These are phyloP conservation scores for Nicotiana tabacum DNA, from an alignment of 257 asterid species.

Conservation along the genomic window DNA sequence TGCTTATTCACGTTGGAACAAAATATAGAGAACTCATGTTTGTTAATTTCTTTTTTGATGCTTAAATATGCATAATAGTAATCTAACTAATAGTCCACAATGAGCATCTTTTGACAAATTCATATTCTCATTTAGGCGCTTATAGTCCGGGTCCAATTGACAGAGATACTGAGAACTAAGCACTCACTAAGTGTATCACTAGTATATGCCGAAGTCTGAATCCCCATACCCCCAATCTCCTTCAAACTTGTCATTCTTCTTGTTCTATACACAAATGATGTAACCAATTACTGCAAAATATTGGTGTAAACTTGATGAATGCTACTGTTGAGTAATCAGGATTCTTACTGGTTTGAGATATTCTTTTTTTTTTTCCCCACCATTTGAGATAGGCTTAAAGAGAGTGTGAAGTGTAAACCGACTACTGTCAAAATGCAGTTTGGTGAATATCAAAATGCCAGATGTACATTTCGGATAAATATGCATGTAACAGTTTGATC, in stretches of 20 bases:
- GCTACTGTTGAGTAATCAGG: background rate
- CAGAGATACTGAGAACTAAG: background rate
- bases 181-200: background rate
- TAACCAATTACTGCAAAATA: no score
- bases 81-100: background rate
- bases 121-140: background rate
- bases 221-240: background rate
- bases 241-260: background rate
- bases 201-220: background rate
- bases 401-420: background rate
- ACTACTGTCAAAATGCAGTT: background rate
- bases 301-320: background rate
- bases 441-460: background rate
- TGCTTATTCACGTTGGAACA: conserved; percentile 20
- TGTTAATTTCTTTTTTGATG: background rate
- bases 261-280: background rate
- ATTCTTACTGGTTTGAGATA: background rate
- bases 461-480: background rate
- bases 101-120: no score
- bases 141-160: background rate
- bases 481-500: no score
- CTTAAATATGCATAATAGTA: background rate
- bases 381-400: background rate
- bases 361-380: no score
- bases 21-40: background rate